Evolutionary conservation across 306 rosid genomes (phyloP).

Genomic region (Corylus heterophylla): DNA sequence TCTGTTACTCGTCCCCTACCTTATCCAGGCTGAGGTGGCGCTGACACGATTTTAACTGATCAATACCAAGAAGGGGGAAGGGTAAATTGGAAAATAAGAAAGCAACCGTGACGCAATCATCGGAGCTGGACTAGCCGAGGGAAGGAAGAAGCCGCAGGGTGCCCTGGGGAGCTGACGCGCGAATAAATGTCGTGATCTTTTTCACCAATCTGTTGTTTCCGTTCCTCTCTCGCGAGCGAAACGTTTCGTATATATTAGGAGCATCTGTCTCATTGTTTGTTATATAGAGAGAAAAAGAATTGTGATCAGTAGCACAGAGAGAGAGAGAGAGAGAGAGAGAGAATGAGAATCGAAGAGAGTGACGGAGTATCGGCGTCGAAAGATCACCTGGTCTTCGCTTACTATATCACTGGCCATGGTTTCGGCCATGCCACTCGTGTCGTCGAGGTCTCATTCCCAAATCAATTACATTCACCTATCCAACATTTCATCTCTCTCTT

Average conservation of each 20-base stretch:
- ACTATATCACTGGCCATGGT: slow-evolving; percentile 93
- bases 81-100: no score
- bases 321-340: neutral
- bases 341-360: slow-evolving; percentile 69
- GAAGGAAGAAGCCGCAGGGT: no score
- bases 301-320: neutral
- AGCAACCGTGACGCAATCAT: neutral
- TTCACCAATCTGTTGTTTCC: no score
- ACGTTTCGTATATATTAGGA: no score
- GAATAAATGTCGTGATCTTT: no score
- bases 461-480: neutral
- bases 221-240: no score
- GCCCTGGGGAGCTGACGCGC: no score
- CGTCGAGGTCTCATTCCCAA: slow-evolving; percentile 57
- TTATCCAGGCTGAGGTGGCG: neutral
- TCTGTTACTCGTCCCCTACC: neutral
- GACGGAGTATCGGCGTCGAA: slow-evolving; percentile 77
- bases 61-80: no score
- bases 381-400: slow-evolving; percentile 83
- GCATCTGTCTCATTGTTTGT: neutral
- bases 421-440: slow-evolving; percentile 97
- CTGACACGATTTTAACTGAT: neutral
- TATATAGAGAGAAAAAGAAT: neutral
- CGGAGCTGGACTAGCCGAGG: neutral
- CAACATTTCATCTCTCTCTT: neutral